phyloP scores from a whole-genome alignment of 495 filamentous ascomycete genomes.

The Xylaria curta region DNA sequence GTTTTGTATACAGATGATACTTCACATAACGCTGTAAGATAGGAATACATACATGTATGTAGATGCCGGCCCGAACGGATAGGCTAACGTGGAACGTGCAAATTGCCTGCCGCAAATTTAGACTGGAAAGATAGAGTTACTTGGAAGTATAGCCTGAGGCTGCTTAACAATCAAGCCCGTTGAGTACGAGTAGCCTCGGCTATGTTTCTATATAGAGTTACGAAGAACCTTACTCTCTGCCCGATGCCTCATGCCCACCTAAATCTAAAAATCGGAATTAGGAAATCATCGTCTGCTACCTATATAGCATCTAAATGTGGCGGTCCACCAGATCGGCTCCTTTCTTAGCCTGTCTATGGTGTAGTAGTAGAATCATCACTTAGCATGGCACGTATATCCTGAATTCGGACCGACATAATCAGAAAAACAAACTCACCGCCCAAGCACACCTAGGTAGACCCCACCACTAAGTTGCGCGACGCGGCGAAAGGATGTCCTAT shows the following conservation, averaged over 20 bases:
- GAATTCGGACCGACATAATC: background rate
- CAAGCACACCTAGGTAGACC: background rate
- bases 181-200: background rate
- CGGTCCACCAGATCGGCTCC: background rate
- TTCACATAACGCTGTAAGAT: background rate
- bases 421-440: background rate
- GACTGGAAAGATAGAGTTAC: background rate
- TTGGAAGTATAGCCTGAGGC: background rate
- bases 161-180: background rate
- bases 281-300: background rate
- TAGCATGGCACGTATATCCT: background rate
- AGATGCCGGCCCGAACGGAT: constrained; percentile 5
- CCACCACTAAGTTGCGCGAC: background rate
- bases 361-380: background rate
- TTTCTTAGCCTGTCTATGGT: background rate
- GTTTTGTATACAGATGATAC: background rate
- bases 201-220: background rate
- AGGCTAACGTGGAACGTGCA: background rate
- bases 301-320: background rate
- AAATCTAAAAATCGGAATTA: background rate
- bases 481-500: background rate
- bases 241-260: background rate
- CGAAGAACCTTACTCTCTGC: background rate
- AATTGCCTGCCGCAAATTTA: background rate
- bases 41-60: background rate